Evolutionary conservation across 148 eudicot genomes (phyloP).

Genomic region (Chenopodium suecicum): DNA sequence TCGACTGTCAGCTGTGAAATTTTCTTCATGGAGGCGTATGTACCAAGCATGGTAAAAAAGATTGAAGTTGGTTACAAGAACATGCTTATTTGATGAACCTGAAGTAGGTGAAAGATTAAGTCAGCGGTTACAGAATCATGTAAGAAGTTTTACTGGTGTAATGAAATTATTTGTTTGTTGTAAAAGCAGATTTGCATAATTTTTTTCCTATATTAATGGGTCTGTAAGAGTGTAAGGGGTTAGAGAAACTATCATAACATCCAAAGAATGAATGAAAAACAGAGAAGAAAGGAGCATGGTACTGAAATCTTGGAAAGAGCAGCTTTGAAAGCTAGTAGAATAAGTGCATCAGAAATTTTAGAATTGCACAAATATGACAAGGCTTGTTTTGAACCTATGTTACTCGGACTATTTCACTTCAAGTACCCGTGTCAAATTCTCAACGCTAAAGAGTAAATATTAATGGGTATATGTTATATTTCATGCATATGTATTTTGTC

Average conservation of each 20-base stretch:
- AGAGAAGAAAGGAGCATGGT: not conserved
- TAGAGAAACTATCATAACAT: not conserved
- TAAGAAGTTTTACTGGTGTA: not conserved
- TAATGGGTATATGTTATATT: not conserved
- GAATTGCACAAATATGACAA: not conserved
- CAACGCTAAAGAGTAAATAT: not conserved
- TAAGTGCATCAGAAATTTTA: not conserved
- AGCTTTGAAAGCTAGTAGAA: not conserved
- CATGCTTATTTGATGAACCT: not conserved
- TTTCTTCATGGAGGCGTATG: no score
- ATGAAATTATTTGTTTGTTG: not conserved
- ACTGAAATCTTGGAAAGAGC: not conserved
- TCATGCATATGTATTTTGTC: conserved; percentile 9
- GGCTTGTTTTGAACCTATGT: not conserved
- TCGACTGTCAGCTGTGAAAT: no score
- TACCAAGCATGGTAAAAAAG: no score
- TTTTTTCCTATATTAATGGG: not conserved
- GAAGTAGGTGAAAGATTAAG: not conserved
- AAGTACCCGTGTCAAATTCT: not conserved
- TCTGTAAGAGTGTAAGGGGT: not conserved
- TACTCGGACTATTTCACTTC: not conserved
- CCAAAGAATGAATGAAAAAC: not conserved
- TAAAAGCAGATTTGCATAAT: no score
- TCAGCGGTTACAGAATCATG: not conserved
- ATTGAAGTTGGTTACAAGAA: not conserved